Evolutionary conservation across 305 asterid genomes (phyloP).

Genomic region (Rubia balearica): DNA sequence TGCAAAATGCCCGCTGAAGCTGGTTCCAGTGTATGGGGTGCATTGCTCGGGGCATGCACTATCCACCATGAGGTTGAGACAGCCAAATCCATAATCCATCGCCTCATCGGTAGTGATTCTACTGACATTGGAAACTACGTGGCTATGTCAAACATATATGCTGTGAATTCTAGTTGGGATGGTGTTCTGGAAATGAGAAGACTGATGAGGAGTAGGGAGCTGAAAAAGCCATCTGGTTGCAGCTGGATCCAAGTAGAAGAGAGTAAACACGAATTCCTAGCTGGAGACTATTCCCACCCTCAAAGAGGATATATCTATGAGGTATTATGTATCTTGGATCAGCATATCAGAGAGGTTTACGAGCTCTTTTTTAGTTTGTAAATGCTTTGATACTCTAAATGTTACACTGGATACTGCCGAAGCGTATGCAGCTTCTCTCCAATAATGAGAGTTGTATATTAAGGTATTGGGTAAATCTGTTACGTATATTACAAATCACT

Average conservation of each 20-base stretch:
- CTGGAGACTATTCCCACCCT: constrained; percentile 74
- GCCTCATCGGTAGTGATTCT: constrained; percentile 34
- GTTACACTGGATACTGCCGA: too few relatives aligned
- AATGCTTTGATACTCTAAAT: too few relatives aligned
- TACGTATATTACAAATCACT: too few relatives aligned
- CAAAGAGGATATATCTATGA: constrained; percentile 36
- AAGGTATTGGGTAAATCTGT: too few relatives aligned
- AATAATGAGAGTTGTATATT: too few relatives aligned
- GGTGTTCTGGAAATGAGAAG: constrained; percentile 71
- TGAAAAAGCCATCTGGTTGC: constrained; percentile 88
- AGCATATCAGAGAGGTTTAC: constrained; percentile 45
- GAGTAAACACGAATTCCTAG: constrained; percentile 49
- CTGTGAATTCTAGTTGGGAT: constrained; percentile 79
- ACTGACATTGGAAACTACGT: constrained; percentile 63
- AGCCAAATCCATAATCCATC: constrained; percentile 46
- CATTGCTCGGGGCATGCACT: constrained; percentile 72
- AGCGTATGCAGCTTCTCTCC: too few relatives aligned
- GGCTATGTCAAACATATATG: constrained; percentile 69
- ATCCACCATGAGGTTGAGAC: constrained; percentile 62
- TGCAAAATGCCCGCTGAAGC: constrained; percentile 56
- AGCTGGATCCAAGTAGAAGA: constrained; percentile 84
- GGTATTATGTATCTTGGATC: constrained; percentile 47
- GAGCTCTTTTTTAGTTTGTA: background rate
- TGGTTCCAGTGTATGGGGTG: constrained; percentile 63
- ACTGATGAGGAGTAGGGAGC: constrained; percentile 54